Conservation (phyloP, 176 grass and related monocot genomes). For the Neostapfia colusana region DNA sequence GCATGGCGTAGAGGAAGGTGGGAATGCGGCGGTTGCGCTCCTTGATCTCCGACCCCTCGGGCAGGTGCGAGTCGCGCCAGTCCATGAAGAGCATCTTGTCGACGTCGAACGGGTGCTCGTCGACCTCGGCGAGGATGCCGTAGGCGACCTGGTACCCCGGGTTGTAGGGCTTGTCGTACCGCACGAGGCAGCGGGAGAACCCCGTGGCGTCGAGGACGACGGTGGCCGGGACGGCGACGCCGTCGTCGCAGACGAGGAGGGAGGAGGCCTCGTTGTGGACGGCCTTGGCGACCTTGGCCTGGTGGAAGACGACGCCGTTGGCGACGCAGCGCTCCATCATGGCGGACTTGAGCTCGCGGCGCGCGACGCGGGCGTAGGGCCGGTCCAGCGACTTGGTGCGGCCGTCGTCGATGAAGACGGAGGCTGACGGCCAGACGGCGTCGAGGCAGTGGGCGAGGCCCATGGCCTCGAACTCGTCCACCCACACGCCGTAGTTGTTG, state of each 20-base stretch:
- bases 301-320: constrained; percentile 71
- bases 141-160: constrained; percentile 95
- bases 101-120: constrained; percentile 88
- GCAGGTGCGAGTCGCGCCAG: constrained; percentile 91
- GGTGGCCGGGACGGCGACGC: constrained; percentile 62
- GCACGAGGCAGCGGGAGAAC: constrained; percentile 83
- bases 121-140: constrained; percentile 90
- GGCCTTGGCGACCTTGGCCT: constrained; percentile 74
- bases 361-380: constrained; percentile 73
- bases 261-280: constrained; percentile 69
- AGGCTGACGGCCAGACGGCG: constrained; percentile 68
- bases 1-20: constrained; percentile 97
- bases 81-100: constrained; percentile 99
- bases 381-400: constrained; percentile 56
- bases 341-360: constrained; percentile 86
- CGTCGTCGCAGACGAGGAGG: constrained; percentile 79
- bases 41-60: constrained; percentile 47
- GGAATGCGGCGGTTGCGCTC: constrained; percentile 66
- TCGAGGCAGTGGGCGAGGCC: constrained; percentile 83
- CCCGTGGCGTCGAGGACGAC: constrained; percentile 92
- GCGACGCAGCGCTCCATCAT: constrained; percentile 84
- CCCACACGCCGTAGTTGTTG: constrained; percentile 98
- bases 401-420: constrained; percentile 58
- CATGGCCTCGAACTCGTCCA: constrained; percentile 94
- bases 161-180: constrained; percentile 90